Evolutionary conservation across 805 yeast species (phyloP), one percentile per base, ranked within the genome.

Genomic region (Candida adriatica): DNA sequence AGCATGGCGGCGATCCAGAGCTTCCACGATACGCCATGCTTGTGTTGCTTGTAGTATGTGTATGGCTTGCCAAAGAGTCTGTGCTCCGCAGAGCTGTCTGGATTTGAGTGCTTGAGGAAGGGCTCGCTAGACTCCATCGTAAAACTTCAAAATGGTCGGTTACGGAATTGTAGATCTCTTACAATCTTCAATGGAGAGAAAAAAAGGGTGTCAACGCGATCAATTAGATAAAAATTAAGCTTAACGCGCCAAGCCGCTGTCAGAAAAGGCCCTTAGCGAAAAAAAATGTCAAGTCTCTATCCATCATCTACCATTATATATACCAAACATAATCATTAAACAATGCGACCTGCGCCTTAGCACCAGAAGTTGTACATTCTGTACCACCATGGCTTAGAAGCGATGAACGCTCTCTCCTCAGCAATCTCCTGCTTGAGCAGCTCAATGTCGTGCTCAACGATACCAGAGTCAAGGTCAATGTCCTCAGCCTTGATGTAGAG

Each of bases 391-490:
- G 22, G 22, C 22, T 19, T 19, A 8, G 22, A 8, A 8, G 8
- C 11, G 11, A 19, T 8, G 22, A 8, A 19, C 22, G 8, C 22
- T 19, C 11, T 19, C 22, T 19, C 22, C 22, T 19, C 22, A 11
- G 22, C 22, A 19, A 23, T 23, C 13, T 23, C 13, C 13, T n/a
- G 13, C 13, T 23, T 23, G 7, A 23, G 25, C 7, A 23, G 13
- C 14, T 23, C 25, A 23, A 23, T 7, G 25, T 23, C 25, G 13
- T 23, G 13, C 46, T 73, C 78, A 45, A 78, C 68, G 51, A 81
- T 68, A 38, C 85, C 85, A 29, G 75, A 59, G 49, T 72, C 79
- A 30, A 78, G 52, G 48, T 78, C 84, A 49, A 78, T 68, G 28
- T 71, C 69, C 27, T 54, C 48, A 18, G 70, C 62, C 28, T 56